A percentile compares a stretch with the other conserved stretches of the same genome.
These are phyloP conservation scores for Penicillium steckii DNA, from an alignment of 495 filamentous ascomycete genomes.

Conservation along the genomic window DNA sequence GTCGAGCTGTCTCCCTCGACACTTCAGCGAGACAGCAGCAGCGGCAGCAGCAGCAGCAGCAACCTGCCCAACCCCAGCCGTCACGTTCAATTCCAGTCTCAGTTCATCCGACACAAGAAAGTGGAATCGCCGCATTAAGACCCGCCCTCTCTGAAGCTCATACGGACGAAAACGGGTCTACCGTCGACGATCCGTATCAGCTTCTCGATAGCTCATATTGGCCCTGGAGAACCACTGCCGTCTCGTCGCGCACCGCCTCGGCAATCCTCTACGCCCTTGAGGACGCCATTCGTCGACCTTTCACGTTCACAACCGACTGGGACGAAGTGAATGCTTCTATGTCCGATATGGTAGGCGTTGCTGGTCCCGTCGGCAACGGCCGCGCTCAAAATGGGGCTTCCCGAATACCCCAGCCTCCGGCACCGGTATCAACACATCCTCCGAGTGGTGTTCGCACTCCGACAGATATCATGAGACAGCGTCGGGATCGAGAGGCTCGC, in stretches of 20 bases:
- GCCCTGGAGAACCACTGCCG: conserved; percentile 53
- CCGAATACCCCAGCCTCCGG: conserved; percentile 45
- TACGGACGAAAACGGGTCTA: conserved; percentile 41
- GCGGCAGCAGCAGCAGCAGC: background rate
- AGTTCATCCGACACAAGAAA: conserved; percentile 20
- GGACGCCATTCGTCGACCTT: conserved; percentile 80
- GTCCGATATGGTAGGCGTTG: conserved; percentile 73
- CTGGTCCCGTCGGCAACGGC: conserved; percentile 40
- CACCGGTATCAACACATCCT: conserved; percentile 43
- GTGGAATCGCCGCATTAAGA: conserved; percentile 27
- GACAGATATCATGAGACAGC: conserved; percentile 74
- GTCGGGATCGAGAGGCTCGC: conserved; percentile 64
- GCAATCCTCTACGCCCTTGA: conserved; percentile 91
- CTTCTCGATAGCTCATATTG: conserved; percentile 44
- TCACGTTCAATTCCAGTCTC: conserved; percentile 29
- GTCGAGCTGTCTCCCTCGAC: conserved; percentile 39
- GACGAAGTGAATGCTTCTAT: conserved; percentile 92
- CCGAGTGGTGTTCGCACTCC: conserved; percentile 54
- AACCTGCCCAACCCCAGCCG: conserved; percentile 18
- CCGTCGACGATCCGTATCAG: conserved; percentile 34
- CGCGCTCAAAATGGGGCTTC: conserved; percentile 50
- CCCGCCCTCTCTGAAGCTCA: conserved; percentile 39
- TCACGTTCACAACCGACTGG: conserved; percentile 79
- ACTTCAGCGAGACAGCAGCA: conserved; percentile 1
- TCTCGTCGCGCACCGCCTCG: conserved; percentile 64